These are phyloP conservation scores for Rubroboletus pulcherrimus DNA, from an alignment of 768 basidiomycete genomes.

Conservation along the genomic window DNA sequence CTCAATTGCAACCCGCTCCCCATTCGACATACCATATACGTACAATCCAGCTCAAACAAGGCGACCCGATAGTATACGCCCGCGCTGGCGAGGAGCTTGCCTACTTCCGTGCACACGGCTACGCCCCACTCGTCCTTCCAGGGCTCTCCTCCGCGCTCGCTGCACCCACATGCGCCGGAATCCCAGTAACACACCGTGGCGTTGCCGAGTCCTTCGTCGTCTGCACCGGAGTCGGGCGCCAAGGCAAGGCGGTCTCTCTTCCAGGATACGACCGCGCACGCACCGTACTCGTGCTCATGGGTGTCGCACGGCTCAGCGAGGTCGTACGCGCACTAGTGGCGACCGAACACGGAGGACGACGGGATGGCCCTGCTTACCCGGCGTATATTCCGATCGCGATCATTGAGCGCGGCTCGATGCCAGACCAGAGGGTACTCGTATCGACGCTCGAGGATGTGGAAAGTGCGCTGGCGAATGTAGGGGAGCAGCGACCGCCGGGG, in stretches of 20 bases:
- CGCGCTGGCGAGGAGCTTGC: constrained; percentile 93
- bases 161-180: constrained; percentile 83
- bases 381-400: constrained; percentile 80
- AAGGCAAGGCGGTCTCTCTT: constrained; percentile 77
- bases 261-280: constrained; percentile 82
- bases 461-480: constrained; percentile 64
- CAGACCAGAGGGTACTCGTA: constrained; percentile 82
- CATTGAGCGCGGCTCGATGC: constrained; percentile 91
- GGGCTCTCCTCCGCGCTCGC: constrained; percentile 89
- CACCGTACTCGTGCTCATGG: constrained; percentile 90
- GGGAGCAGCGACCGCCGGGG: constrained; percentile 90
- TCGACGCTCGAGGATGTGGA: constrained; percentile 75
- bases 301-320: constrained; percentile 78
- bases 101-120: constrained; percentile 84
- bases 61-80: constrained; percentile 93
- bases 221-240: constrained; percentile 90
- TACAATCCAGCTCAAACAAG: constrained; percentile 81
- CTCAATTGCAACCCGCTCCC: not conserved
- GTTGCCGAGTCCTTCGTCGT: constrained; percentile 86
- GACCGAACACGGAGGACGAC: constrained; percentile 35
- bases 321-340: constrained; percentile 60
- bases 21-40: not conserved
- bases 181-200: constrained; percentile 94
- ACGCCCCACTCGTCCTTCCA: constrained; percentile 80
- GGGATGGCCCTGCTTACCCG: constrained; percentile 65